Evolutionary conservation across 192 early-diverging fungal species (phyloP), one percentile per base, ranked within the genome.

Genomic region (Entrophospora sp.): DNA sequence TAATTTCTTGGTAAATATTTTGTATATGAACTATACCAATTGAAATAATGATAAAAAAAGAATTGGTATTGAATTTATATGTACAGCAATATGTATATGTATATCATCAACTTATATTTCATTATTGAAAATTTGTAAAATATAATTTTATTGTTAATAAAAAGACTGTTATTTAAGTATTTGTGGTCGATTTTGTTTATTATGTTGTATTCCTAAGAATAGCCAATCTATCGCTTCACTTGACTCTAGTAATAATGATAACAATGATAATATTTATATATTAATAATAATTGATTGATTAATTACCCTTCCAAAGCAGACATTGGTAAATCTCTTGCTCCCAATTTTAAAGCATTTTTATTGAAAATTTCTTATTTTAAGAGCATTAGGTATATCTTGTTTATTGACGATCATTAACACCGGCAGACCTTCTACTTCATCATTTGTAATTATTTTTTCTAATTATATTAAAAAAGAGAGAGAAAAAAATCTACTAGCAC

Each of bases 391-490:
- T 24, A 85, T 59, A 70, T 98, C 96, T 70, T 91, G 87, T 66
- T 98, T 98, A 72, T 95, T 98, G 12, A 92, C 92, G 52, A 96
- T 66, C 78, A 98, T 91, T 36, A 98, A 72, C 4, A 98, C 73
- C 8, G 96, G 96, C 1, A 98, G 78, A 0, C 91, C 88, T 34
- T 88, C 88, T 22, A 91, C 79, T 18, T 73, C 78, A 56, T 90
- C 84, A 24, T 83, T 86, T 44, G 75, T 77, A 28, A 94, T 84
- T 13, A 97, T 85, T 62, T 76, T 79, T 72, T 93, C 89, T 89
- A n/a, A n/a, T 37, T 28, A 14, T 7, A 20, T 1, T 13, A 61
- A 27, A 65, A 20, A 18, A 14, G 20, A 67, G 5, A n/a, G n/a
- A n/a, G n/a, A n/a, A 58, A 28, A n/a, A n/a, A n/a, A 25, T 22